phyloP scores from a whole-genome alignment of 2,329 filamentous ascomycete genomes.

The Trichoderma sp. region DNA sequence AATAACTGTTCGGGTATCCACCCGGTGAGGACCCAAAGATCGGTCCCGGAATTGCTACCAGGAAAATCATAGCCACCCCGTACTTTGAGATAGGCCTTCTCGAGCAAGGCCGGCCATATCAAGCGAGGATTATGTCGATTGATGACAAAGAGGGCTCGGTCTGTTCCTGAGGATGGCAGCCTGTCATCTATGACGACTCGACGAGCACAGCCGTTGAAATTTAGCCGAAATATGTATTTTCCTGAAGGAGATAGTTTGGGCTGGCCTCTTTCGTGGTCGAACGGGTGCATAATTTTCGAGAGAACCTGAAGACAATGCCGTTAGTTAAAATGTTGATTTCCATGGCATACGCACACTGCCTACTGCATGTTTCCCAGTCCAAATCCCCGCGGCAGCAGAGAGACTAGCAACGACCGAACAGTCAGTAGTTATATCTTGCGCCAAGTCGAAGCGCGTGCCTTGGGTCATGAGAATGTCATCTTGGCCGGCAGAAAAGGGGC shows the following conservation, averaged over 20 bases:
- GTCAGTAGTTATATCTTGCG: slow-evolving; percentile 93
- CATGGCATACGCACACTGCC: slow-evolving; percentile 22
- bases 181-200: slow-evolving; percentile 86
- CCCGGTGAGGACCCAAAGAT: slow-evolving; percentile 86
- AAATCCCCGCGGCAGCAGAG: slow-evolving; percentile 71
- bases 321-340: neutral
- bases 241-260: slow-evolving; percentile 72
- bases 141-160: slow-evolving; percentile 78
- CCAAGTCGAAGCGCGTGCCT: slow-evolving; percentile 67
- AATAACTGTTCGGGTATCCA: slow-evolving; percentile 98
- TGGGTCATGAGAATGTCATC: slow-evolving; percentile 52
- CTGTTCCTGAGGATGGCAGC: slow-evolving; percentile 72
- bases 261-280: slow-evolving; percentile 53
- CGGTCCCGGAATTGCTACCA: slow-evolving; percentile 93
- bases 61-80: slow-evolving; percentile 96
- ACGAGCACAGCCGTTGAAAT: slow-evolving; percentile 92
- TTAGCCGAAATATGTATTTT: slow-evolving; percentile 86
- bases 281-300: slow-evolving; percentile 71
- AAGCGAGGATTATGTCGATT: slow-evolving; percentile 78
- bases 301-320: slow-evolving; percentile 53
- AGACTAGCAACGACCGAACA: slow-evolving; percentile 96
- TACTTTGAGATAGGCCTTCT: slow-evolving; percentile 95
- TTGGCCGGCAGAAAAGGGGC: neutral
- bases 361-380: slow-evolving; percentile 67
- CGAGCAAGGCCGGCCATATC: slow-evolving; percentile 87